Evolutionary conservation across 257 asterid species (phyloP).

Genomic region (Solanum ossicruentum): DNA sequence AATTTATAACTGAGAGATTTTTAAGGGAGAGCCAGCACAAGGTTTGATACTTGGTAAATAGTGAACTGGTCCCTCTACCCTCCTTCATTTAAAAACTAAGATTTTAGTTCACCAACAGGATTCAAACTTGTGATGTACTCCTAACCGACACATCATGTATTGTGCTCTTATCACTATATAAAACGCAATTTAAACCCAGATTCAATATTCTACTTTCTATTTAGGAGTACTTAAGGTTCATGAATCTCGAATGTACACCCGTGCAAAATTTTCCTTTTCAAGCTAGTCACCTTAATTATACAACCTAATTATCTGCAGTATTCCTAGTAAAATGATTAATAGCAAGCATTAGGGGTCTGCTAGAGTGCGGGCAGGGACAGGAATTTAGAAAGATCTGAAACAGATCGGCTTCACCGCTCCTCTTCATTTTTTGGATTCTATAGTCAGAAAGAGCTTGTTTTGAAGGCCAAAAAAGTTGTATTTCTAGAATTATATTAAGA

Average conservation of each 20-base stretch:
- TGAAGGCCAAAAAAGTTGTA: neutral
- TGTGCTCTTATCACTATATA: neutral
- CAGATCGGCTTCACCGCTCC: neutral
- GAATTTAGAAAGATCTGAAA: neutral
- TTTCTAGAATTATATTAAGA: neutral
- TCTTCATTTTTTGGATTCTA: neutral
- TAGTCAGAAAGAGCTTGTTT: neutral
- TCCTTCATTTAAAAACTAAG: neutral
- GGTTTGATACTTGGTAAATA: neutral
- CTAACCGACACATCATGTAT: neutral
- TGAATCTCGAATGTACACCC: neutral
- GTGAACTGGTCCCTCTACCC: neutral
- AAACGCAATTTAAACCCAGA: neutral
- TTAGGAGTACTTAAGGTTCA: neutral
- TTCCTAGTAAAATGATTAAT: neutral
- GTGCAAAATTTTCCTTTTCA: neutral
- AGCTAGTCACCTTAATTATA: neutral
- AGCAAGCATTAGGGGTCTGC: neutral
- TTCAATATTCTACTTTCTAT: neutral
- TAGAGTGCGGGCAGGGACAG: neutral
- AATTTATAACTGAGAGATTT: neutral
- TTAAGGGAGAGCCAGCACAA: neutral
- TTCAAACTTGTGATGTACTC: neutral
- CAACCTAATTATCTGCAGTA: neutral
- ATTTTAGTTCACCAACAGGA: neutral